These are phyloP conservation scores for Chaetomiaceae sp. DNA, from an alignment of 2,329 filamentous ascomycete species.

Conservation along the genomic window DNA sequence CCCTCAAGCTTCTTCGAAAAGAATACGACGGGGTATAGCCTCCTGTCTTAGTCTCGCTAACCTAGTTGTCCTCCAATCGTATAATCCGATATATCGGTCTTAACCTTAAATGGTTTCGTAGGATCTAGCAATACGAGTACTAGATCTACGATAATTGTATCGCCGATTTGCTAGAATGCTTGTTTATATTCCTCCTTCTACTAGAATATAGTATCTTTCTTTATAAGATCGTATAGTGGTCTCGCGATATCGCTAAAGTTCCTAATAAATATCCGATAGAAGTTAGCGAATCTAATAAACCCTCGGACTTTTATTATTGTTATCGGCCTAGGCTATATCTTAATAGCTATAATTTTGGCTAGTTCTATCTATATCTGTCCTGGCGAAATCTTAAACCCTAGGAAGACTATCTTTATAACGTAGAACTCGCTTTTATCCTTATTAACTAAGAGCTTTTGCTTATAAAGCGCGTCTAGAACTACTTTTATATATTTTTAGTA, in stretches of 20 bases:
- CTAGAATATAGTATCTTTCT: not conserved
- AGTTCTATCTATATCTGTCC: not conserved
- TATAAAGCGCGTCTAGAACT: not conserved
- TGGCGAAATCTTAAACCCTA: not conserved
- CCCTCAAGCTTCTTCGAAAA: no score
- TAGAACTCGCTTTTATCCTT: slow-evolving; percentile 9
- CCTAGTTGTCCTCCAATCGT: not conserved
- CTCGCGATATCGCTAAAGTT: not conserved
- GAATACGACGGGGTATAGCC: no score
- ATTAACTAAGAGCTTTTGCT: not conserved
- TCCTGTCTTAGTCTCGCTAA: no score
- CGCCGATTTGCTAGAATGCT: not conserved
- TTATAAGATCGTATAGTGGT: not conserved
- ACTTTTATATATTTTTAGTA: not conserved
- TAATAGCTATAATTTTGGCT: not conserved
- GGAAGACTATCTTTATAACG: not conserved
- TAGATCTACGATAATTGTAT: not conserved
- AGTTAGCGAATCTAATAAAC: slow-evolving; percentile 34
- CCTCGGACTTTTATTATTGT: slow-evolving; percentile 25
- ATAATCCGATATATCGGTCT: not conserved
- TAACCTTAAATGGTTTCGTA: not conserved
- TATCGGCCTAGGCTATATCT: not conserved
- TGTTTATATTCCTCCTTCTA: not conserved
- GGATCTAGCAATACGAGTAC: not conserved
- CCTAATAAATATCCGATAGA: slow-evolving; percentile 24